phyloP scores from a whole-genome alignment of 257 asterid species.

The Salvia rosmarinus region DNA sequence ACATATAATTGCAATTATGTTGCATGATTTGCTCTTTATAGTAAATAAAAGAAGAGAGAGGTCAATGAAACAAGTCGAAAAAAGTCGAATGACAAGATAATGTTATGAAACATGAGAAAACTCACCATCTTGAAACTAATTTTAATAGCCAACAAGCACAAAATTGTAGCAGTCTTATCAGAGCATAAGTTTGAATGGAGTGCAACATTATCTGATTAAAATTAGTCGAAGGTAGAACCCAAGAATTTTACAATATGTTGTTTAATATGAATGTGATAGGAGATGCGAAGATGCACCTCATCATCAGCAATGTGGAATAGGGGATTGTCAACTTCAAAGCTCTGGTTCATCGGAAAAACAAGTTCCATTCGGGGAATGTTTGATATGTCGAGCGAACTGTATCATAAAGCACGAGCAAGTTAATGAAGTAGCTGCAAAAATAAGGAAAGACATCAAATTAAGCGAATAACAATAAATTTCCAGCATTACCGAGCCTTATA shows the following conservation, averaged over 20 bases:
- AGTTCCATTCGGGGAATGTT: slow-evolving; percentile 59
- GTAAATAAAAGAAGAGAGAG: not conserved
- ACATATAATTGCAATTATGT: not conserved
- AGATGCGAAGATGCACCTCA: slow-evolving; percentile 49
- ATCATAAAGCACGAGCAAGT: slow-evolving; percentile 30
- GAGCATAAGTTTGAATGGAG: not conserved
- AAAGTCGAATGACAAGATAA: not conserved
- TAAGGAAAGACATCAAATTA: not conserved
- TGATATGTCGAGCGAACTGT: slow-evolving; percentile 56
- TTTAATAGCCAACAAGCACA: not conserved
- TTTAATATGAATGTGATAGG: slow-evolving; percentile 18
- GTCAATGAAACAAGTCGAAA: not conserved
- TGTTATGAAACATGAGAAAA: not conserved
- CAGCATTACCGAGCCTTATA: slow-evolving; percentile 61
- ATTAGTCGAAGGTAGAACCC: not conserved
- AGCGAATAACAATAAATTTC: not conserved
- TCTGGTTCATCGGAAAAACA: slow-evolving; percentile 63
- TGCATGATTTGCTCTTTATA: not conserved
- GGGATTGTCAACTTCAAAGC: slow-evolving; percentile 62
- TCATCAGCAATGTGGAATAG: slow-evolving; percentile 49
- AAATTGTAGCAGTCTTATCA: not conserved
- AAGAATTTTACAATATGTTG: slow-evolving; percentile 11
- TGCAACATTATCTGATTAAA: not conserved
- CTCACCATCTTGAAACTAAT: not conserved
- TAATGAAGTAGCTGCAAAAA: slow-evolving; percentile 32